These are phyloP conservation scores for Macaranga tanarius DNA, from an alignment of 441 rosid species.

Conservation along the genomic window DNA sequence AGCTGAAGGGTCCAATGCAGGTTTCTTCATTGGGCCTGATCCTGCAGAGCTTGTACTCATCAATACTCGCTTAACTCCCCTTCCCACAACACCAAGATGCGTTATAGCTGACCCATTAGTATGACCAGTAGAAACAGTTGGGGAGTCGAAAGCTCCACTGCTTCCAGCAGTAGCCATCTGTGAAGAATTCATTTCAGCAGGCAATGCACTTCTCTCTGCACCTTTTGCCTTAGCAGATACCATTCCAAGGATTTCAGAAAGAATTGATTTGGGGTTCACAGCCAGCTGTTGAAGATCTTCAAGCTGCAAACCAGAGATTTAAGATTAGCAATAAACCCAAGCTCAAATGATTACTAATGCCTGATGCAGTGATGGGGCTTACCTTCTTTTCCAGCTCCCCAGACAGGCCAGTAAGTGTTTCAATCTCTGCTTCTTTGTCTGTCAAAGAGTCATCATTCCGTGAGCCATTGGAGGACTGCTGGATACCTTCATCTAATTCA, in stretches of 20 bases:
- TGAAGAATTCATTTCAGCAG: slow-evolving; percentile 52
- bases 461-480: slow-evolving; percentile 52
- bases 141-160: slow-evolving; percentile 55
- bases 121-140: slow-evolving; percentile 74
- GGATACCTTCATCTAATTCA: slow-evolving; percentile 48
- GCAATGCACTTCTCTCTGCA: slow-evolving; percentile 38
- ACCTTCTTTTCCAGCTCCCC: slow-evolving; percentile 90
- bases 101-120: slow-evolving; percentile 65
- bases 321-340: slow-evolving; percentile 22
- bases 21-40: slow-evolving; percentile 60
- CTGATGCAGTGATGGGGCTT: slow-evolving; percentile 20
- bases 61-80: slow-evolving; percentile 88
- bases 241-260: slow-evolving; percentile 71
- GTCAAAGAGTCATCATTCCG: slow-evolving; percentile 38
- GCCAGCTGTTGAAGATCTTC: slow-evolving; percentile 80
- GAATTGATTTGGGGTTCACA: slow-evolving; percentile 61
- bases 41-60: slow-evolving; percentile 42
- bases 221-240: slow-evolving; percentile 49
- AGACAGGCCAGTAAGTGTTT: slow-evolving; percentile 57
- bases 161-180: slow-evolving; percentile 48
- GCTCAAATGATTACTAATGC: background rate
- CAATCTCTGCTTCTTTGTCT: slow-evolving; percentile 76
- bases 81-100: slow-evolving; percentile 82
- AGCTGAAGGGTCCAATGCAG: slow-evolving; percentile 38
- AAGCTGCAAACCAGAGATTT: slow-evolving; percentile 53